phyloP scores from a whole-genome alignment of 2,329 filamentous ascomycete genomes.

The Dactylonectria macrodidyma region DNA sequence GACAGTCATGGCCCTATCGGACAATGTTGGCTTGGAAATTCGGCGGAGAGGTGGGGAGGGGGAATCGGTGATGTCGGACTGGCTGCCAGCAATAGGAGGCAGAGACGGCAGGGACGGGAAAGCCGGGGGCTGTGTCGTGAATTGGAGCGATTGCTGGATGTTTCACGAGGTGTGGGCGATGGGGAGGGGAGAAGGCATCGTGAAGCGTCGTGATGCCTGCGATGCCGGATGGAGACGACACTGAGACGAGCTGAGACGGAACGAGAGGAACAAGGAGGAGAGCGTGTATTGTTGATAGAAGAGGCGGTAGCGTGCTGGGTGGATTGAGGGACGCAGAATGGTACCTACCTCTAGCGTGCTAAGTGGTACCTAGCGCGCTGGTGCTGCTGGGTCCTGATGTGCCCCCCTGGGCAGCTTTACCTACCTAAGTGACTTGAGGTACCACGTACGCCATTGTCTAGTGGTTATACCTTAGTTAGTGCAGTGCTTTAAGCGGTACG shows the following conservation, averaged over 20 bases:
- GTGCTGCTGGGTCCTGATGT: not conserved
- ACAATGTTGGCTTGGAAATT: conserved; percentile 9
- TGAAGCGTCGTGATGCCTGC: conserved; percentile 37
- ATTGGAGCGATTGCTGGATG: conserved; percentile 6
- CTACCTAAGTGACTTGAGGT: not conserved
- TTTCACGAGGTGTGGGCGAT: conserved; percentile 33
- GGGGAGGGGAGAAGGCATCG: conserved; percentile 39
- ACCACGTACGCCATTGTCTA: not conserved
- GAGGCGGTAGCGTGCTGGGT: conserved; percentile 16
- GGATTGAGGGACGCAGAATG: not conserved
- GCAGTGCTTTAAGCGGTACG: not conserved
- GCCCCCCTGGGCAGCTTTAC: not conserved
- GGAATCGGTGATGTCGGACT: conserved; percentile 7
- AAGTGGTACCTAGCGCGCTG: not conserved
- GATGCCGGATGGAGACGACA: conserved; percentile 29
- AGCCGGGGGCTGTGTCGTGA: not conserved
- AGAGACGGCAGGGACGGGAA: not conserved
- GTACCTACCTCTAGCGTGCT: not conserved
- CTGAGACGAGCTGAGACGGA: conserved; percentile 1
- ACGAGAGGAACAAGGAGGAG: conserved; percentile 22
- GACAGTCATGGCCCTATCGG: conserved; percentile 44
- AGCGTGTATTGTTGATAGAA: conserved; percentile 30
- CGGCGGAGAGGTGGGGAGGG: conserved; percentile 1
- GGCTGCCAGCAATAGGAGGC: not conserved
- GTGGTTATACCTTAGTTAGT: not conserved